Percentiles rank a stretch among this genome's conserved stretches.
phyloP scores from a whole-genome alignment of 1,284 basidiomycete genomes.

The Dichomitus squalens region DNA sequence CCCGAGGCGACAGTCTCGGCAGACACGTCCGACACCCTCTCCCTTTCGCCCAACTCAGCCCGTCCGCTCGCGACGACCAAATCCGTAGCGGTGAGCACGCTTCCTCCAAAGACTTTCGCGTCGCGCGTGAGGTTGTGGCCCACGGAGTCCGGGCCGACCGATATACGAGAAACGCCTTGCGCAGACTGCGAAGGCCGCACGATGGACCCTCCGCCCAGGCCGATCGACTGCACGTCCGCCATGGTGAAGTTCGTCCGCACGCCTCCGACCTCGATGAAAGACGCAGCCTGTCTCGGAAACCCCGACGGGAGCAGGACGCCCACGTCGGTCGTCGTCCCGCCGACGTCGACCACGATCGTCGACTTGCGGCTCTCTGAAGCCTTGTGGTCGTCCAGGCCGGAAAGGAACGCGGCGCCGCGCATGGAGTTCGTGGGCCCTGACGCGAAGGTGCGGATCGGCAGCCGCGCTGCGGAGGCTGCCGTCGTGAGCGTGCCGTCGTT shows the following conservation, averaged over 20 bases:
- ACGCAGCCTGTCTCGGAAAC: constrained; percentile 53
- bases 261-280: constrained; percentile 47
- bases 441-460: constrained; percentile 65
- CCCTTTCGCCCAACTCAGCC: constrained; percentile 40
- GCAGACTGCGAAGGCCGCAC: constrained; percentile 35
- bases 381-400: constrained; percentile 42
- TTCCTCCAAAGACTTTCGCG: constrained; percentile 52
- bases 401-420: constrained; percentile 59
- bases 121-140: constrained; percentile 52
- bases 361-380: constrained; percentile 36
- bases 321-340: constrained; percentile 58
- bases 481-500: constrained; percentile 62
- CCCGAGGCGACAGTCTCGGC: constrained; percentile 34
- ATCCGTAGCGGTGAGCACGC: constrained; percentile 55
- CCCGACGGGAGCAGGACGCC: constrained; percentile 53
- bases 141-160: constrained; percentile 59
- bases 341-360: constrained; percentile 58
- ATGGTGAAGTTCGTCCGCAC: constrained; percentile 49
- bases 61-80: constrained; percentile 44
- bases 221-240: constrained; percentile 54
- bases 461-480: constrained; percentile 49
- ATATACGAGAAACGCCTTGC: constrained; percentile 32
- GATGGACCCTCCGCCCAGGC: constrained; percentile 57
- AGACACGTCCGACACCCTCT: constrained; percentile 35
- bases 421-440: constrained; percentile 65